Evolutionary conservation across 352 stramenopile genomes (phyloP).

Genomic region (Pythium dissotocum): DNA sequence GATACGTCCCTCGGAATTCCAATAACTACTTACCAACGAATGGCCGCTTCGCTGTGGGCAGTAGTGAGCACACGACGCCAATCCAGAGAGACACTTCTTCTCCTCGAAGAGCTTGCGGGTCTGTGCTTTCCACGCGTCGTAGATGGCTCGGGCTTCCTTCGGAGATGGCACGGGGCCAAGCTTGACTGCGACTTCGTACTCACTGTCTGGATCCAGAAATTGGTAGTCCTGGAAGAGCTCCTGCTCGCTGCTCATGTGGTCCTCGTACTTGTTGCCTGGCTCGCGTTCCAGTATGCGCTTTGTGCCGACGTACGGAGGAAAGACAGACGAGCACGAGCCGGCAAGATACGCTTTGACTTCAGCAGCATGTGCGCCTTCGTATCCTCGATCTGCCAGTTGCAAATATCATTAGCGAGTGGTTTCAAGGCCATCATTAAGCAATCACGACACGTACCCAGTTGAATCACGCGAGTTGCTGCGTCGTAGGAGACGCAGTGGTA

Average conservation of each 20-base stretch:
- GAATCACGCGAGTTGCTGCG: slow-evolving; percentile 37
- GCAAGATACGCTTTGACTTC: slow-evolving; percentile 53
- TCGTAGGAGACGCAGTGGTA: slow-evolving; percentile 51
- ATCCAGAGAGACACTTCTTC: slow-evolving; percentile 49
- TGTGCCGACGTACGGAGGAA: slow-evolving; percentile 61
- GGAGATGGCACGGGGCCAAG: slow-evolving; percentile 52
- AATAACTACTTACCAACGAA: slow-evolving; percentile 48
- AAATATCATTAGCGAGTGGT: neutral
- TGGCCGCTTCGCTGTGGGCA: slow-evolving; percentile 67
- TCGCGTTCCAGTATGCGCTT: slow-evolving; percentile 74
- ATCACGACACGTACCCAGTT: slow-evolving; percentile 36
- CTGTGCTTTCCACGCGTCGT: slow-evolving; percentile 58
- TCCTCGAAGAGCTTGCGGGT: slow-evolving; percentile 54
- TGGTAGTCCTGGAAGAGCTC: slow-evolving; percentile 87
- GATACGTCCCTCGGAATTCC: too few species aligned
- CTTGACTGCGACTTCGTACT: slow-evolving; percentile 78
- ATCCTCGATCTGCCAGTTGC: slow-evolving; percentile 54
- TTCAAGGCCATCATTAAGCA: neutral
- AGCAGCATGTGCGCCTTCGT: slow-evolving; percentile 43
- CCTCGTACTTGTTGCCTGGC: slow-evolving; percentile 84
- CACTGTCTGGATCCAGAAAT: slow-evolving; percentile 72
- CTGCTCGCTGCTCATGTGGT: slow-evolving; percentile 75
- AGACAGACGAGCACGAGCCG: slow-evolving; percentile 39
- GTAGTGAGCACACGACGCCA: slow-evolving; percentile 52
- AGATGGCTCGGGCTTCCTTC: slow-evolving; percentile 49